phyloP scores from a whole-genome alignment of 164 flowering plant species.

The Magnolia officinalis region DNA sequence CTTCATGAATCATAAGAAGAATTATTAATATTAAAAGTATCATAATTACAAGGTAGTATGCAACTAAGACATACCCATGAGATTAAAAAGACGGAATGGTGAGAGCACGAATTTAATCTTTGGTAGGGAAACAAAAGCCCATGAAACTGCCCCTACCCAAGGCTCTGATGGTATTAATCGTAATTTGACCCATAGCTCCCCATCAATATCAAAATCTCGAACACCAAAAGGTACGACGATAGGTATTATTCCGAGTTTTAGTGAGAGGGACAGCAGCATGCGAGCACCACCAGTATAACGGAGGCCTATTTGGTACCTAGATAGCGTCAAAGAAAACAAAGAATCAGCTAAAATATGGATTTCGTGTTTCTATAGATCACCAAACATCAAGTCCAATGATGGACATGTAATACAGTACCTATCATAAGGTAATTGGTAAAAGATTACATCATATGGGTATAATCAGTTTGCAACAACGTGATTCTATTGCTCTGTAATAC shows the following conservation, averaged over 20 bases:
- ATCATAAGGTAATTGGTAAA: no score
- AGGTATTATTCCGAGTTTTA: constrained; percentile 79
- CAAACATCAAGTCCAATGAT: background rate
- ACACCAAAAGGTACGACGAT: constrained; percentile 80
- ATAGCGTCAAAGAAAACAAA: constrained; percentile 9
- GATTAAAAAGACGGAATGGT: constrained; percentile 90
- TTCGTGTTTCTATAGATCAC: background rate
- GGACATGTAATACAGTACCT: no score
- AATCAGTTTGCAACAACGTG: background rate
- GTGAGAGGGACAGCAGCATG: constrained; percentile 72
- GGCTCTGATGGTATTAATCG: constrained; percentile 90
- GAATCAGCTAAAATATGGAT: background rate
- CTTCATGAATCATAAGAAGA: no score
- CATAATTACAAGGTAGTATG: background rate
- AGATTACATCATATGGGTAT: background rate
- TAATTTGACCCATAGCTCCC: constrained; percentile 96
- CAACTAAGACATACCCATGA: constrained; percentile 67
- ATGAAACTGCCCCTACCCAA: constrained; percentile 88
- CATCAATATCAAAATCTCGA: constrained; percentile 93
- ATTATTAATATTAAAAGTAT: background rate
- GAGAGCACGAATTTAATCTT: constrained; percentile 84
- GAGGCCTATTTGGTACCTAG: constrained; percentile 89
- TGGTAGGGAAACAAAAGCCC: constrained; percentile 98
- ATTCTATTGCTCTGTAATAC: background rate
- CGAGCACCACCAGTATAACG: constrained; percentile 97